Conservation (phyloP, 2,329 filamentous ascomycete species). For the Fusarium globosum region DNA sequence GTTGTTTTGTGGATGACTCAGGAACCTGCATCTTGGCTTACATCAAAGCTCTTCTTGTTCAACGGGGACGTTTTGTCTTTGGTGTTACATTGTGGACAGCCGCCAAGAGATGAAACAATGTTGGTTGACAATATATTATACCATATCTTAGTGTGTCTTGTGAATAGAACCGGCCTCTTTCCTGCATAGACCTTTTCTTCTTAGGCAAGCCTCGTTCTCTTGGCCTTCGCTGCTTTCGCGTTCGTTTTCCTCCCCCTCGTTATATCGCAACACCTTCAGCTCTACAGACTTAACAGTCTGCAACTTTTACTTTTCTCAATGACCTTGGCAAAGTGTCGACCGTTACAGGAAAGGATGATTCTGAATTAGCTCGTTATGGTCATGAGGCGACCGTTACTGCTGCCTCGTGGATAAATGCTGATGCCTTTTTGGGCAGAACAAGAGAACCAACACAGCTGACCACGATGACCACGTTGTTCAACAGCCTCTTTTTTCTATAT, state of each 20-base stretch:
- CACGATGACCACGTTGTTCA: background rate
- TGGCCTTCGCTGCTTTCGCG: background rate
- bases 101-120: background rate
- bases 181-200: background rate
- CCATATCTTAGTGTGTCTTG: background rate
- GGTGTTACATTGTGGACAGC: background rate
- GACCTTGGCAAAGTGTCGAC: background rate
- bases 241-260: background rate
- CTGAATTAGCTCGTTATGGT: background rate
- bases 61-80: background rate
- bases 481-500: background rate
- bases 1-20: background rate
- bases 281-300: background rate
- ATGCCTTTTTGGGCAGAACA: background rate
- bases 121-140: background rate
- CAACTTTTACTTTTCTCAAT: background rate
- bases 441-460: background rate
- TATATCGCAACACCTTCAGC: background rate
- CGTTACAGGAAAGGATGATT: background rate
- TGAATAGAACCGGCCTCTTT: background rate
- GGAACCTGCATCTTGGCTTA: slow-evolving; percentile 7
- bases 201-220: background rate
- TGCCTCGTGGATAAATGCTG: background rate
- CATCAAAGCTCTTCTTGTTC: background rate
- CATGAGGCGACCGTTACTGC: background rate